Evolutionary conservation across 2,329 filamentous ascomycete species (phyloP).

Genomic region (Arthrinium phaeospermum): DNA sequence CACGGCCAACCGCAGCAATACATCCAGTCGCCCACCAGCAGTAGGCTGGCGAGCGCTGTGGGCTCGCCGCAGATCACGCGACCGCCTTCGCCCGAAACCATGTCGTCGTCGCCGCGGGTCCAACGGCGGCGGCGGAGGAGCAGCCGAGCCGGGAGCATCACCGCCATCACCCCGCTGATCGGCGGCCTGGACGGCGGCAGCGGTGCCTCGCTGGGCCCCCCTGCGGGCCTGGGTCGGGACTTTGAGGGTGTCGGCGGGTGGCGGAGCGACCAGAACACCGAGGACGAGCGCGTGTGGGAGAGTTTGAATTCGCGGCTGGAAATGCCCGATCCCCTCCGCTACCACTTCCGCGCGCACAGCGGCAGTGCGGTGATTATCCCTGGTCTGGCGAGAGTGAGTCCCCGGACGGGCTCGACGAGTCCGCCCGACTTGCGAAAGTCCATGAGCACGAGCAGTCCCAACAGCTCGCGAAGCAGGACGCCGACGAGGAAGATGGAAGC

Average conservation of each 20-base stretch:
- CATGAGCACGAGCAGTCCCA: conserved; percentile 52
- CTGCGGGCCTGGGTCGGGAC: conserved; percentile 58
- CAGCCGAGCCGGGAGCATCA: conserved; percentile 31
- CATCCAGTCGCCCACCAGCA: conserved; percentile 31
- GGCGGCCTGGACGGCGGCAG: conserved; percentile 23
- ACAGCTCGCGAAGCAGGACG: conserved; percentile 41
- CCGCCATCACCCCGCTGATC: conserved; percentile 34
- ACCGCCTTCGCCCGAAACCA: conserved; percentile 25
- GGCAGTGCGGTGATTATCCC: conserved; percentile 31
- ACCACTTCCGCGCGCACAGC: conserved; percentile 38
- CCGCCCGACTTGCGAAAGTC: conserved; percentile 35
- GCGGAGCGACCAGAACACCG: conserved; percentile 42
- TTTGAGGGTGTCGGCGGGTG: conserved; percentile 67
- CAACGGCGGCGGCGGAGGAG: conserved; percentile 26
- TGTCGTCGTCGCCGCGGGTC: conserved; percentile 27
- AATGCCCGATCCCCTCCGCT: conserved; percentile 33
- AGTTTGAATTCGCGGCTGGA: conserved; percentile 40
- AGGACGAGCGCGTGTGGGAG: conserved; percentile 47
- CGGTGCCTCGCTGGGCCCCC: conserved; percentile 49
- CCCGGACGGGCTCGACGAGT: conserved; percentile 37
- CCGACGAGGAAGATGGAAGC: conserved; percentile 44
- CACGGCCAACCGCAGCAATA: conserved; percentile 40
- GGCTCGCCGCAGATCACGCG: conserved; percentile 26
- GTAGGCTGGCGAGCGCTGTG: conserved; percentile 21
- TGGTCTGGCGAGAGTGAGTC: conserved; percentile 24